Conservation (phyloP, 352 stramenopile genomes). For the Phytophthora pluvialis region DNA sequence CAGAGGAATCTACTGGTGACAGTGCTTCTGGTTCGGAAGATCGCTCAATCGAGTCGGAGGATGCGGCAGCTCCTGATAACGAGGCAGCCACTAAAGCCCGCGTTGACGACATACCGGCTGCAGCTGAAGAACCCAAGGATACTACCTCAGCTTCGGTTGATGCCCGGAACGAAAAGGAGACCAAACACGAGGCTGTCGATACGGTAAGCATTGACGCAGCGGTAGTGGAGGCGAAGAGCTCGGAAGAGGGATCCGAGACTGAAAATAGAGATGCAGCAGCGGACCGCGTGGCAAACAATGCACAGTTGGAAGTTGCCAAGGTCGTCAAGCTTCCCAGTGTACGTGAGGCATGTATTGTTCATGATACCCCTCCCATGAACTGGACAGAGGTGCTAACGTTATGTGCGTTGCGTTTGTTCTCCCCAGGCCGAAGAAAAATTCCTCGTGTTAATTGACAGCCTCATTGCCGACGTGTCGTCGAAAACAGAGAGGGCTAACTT, state of each 20-base stretch:
- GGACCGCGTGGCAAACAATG: conserved; percentile 1
- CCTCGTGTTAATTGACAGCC: conserved; percentile 52
- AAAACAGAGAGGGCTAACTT: conserved; percentile 61
- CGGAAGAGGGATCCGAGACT: background rate
- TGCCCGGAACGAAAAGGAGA: conserved; percentile 30
- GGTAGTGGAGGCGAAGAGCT: background rate
- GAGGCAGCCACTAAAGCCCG: background rate
- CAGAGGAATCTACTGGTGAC: conserved; percentile 1
- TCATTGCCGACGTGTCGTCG: conserved; percentile 70
- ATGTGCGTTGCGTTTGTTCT: background rate
- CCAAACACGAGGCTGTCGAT: conserved; percentile 32
- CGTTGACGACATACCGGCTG: conserved; percentile 1
- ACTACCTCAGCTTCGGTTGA: conserved; percentile 1
- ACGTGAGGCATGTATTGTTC: conserved; percentile 10
- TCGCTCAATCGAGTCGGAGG: background rate
- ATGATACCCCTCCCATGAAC: background rate
- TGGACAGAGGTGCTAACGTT: background rate
- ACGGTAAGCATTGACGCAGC: background rate
- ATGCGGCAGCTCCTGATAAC: background rate
- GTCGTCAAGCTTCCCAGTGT: conserved; percentile 22
- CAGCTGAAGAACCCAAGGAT: conserved; percentile 7
- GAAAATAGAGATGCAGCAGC: conserved; percentile 1
- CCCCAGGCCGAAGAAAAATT: conserved; percentile 63
- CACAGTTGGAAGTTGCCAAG: conserved; percentile 20
- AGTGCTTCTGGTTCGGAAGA: conserved; percentile 5